Base-by-base conservation (phyloP, 2,329 filamentous ascomycete species). In the Epichloe glyceriae region DNA sequence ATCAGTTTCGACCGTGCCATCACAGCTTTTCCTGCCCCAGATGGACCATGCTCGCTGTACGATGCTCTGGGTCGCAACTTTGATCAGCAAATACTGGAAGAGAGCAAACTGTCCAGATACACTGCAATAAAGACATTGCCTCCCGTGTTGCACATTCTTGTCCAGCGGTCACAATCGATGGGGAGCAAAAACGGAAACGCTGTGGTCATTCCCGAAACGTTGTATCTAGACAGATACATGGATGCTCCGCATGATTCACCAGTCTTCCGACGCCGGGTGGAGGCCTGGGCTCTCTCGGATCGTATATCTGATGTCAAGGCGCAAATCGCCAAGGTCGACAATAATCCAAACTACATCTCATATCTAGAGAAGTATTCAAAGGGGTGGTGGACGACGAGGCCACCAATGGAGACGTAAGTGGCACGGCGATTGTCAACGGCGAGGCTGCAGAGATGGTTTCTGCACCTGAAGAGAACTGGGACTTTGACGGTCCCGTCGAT, bases 221-320 rank as follows among this genome's bases (percentile, higher is more conserved):
- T 98, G 12, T 95, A 87, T 62, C 73, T 98, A 49, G 93, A 97
- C 66, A 80, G 90, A 30, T 98, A 95, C 65, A 84, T 90, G 75
- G 82, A 88, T 54, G 78, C 79, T 4, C 71, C 75, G 1, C 72
- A 74, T 4, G 74, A 80, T 40, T 78, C 82, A 3, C 69, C 76
- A 1, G 69, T 88, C 2, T 78, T 86, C 62, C 70, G 75, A 42
- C 73, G 78, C 42, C 81, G 88, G 30, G 75, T 82, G 54, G 73
- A 83, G 54, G 80, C 80, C 43, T 96, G 91, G 91, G 75, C 78
- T 44, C 80, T 85, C 66, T 86, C 88, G 54, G 74, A 76, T 53
- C 72, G 80, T 44, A 67, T 93, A 12, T 73, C 72, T 34, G 67
- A 70, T 30, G 61, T 88, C 3, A 74, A 80, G 63, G 59, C 71